A percentile compares a stretch with the other conserved stretches of the same genome.
Evolutionary conservation across 495 filamentous ascomycete species (phyloP).

Genomic region (Elaphomyces granulatus): DNA sequence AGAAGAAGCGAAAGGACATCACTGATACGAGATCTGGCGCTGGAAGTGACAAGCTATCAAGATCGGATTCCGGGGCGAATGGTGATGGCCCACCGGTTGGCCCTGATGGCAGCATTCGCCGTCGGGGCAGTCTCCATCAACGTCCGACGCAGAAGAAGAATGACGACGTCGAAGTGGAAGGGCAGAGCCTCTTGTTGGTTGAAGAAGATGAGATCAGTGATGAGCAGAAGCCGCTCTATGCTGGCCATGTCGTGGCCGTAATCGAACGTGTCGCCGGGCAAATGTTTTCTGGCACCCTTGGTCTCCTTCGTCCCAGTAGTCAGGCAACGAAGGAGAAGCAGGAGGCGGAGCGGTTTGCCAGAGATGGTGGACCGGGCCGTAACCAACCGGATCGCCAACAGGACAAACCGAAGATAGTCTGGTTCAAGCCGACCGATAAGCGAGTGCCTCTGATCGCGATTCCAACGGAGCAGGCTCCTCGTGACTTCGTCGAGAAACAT

Average conservation of each 20-base stretch:
- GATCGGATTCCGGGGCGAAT: slow-evolving; percentile 48
- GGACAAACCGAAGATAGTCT: slow-evolving; percentile 99
- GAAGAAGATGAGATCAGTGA: slow-evolving; percentile 99
- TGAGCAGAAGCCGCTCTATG: slow-evolving; percentile 93
- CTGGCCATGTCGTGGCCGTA: slow-evolving; percentile 92
- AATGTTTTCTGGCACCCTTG: slow-evolving; percentile 97
- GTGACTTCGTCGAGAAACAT: slow-evolving; percentile 97
- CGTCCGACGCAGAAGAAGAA: slow-evolving; percentile 99
- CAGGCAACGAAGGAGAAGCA: slow-evolving; percentile 99
- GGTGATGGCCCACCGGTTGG: slow-evolving; percentile 47
- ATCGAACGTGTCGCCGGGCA: slow-evolving; percentile 94
- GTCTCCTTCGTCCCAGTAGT: slow-evolving; percentile 86
- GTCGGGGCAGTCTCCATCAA: slow-evolving; percentile 87
- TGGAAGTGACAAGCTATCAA: slow-evolving; percentile 50
- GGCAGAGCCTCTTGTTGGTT: slow-evolving; percentile 88
- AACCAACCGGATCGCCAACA: slow-evolving; percentile 71
- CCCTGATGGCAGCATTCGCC: slow-evolving; percentile 67
- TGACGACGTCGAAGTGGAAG: slow-evolving; percentile 97
- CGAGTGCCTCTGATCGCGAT: slow-evolving; percentile 96
- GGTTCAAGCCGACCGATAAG: slow-evolving; percentile 99
- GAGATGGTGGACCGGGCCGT: slow-evolving; percentile 66
- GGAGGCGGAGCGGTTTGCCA: slow-evolving; percentile 84
- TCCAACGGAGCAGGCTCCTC: slow-evolving; percentile 91
- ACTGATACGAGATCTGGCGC: slow-evolving; percentile 71
- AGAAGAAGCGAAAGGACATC: slow-evolving; percentile 99